These are phyloP conservation scores for Fusarium sp. DNA, from an alignment of 2,329 filamentous ascomycete genomes.

Conservation along the genomic window DNA sequence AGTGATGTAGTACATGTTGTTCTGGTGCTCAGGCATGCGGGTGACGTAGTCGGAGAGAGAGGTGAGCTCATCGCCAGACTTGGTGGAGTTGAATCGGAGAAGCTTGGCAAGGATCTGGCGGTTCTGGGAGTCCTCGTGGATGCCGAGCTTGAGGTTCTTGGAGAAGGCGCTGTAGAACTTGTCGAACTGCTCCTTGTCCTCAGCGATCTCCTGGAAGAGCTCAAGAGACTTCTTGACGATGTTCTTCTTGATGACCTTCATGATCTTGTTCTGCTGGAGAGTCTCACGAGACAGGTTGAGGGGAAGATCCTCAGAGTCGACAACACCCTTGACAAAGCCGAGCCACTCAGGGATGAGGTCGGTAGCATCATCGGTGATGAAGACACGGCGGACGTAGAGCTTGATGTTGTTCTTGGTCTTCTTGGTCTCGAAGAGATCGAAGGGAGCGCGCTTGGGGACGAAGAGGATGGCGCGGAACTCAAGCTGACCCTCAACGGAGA, in stretches of 20 bases:
- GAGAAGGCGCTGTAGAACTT: slow-evolving; percentile 99
- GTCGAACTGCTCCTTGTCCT: slow-evolving; percentile 99
- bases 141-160: slow-evolving; percentile 99
- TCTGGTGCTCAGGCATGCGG: slow-evolving; percentile 99
- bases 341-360: slow-evolving; percentile 99
- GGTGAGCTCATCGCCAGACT: slow-evolving; percentile 95
- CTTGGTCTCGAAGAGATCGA: slow-evolving; percentile 99
- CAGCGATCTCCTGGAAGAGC: slow-evolving; percentile 98
- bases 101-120: slow-evolving; percentile 93
- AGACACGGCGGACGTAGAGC: slow-evolving; percentile 99
- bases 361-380: slow-evolving; percentile 99
- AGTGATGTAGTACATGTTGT: slow-evolving; percentile 99
- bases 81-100: slow-evolving; percentile 98
- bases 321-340: slow-evolving; percentile 99
- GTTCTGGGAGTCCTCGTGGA: slow-evolving; percentile 99
- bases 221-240: slow-evolving; percentile 99
- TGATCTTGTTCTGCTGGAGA: slow-evolving; percentile 99
- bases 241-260: slow-evolving; percentile 99
- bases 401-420: slow-evolving; percentile 99
- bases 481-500: slow-evolving; percentile 99
- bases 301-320: slow-evolving; percentile 99
- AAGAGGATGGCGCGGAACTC: slow-evolving; percentile 99
- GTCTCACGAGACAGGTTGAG: slow-evolving; percentile 99
- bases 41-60: slow-evolving; percentile 98
- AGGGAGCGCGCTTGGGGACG: slow-evolving; percentile 99